Conservation (phyloP, 1,284 basidiomycete species). For the Pholiota adiposa region DNA sequence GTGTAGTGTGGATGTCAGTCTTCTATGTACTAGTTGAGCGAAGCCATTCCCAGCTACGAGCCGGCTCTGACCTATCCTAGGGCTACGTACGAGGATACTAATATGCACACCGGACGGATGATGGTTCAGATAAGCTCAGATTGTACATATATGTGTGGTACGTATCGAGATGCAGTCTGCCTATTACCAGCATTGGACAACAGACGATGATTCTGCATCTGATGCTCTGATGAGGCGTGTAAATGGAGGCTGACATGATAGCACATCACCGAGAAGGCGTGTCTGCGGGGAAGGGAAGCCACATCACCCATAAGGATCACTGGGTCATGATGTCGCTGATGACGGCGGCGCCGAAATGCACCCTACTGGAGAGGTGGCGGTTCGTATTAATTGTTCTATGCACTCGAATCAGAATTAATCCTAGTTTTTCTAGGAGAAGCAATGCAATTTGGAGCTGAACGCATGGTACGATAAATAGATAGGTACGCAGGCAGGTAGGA, state of each 20-base stretch:
- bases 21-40: too few relatives aligned
- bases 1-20: too few relatives aligned
- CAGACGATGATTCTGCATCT: too few relatives aligned
- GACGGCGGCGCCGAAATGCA: neutral
- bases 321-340: conserved; percentile 1
- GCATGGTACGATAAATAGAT: too few relatives aligned
- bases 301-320: conserved; percentile 5
- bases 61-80: neutral
- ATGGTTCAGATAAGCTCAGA: neutral
- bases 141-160: neutral
- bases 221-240: too few relatives aligned
- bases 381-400: too few relatives aligned
- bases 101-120: neutral
- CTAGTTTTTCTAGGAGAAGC: too few relatives aligned
- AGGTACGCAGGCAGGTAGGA: too few relatives aligned
- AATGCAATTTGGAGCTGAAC: too few relatives aligned
- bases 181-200: neutral
- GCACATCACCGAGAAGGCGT: conserved; percentile 4
- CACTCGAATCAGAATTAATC: too few relatives aligned
- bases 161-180: neutral
- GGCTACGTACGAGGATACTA: neutral
- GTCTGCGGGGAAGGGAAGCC: neutral
- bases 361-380: neutral
- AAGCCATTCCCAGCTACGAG: neutral
- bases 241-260: too few relatives aligned